A percentile compares a stretch with the other conserved stretches of the same genome.
These are phyloP conservation scores for Dactylellina haptotyla DNA, from an alignment of 2,329 filamentous ascomycete species.

Conservation along the genomic window DNA sequence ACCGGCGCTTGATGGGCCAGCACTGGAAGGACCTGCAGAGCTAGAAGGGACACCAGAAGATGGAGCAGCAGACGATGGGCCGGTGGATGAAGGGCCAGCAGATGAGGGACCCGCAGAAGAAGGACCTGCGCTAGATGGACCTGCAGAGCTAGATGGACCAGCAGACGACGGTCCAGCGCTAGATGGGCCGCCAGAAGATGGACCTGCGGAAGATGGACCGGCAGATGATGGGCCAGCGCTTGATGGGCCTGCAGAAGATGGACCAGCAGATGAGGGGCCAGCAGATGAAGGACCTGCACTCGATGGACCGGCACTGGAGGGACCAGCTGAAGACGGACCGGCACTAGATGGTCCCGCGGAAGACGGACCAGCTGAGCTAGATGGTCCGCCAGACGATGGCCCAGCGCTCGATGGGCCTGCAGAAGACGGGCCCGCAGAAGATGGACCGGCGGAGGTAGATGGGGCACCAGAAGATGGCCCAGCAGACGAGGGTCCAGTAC, in stretches of 20 bases:
- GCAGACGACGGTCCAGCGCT: no score
- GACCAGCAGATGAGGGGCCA: constrained; percentile 4
- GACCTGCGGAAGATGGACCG: constrained; percentile 1
- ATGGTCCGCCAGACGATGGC: background rate
- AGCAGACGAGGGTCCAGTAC: background rate
- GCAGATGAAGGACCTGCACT: constrained; percentile 8
- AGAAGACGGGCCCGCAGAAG: background rate
- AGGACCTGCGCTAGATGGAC: background rate
- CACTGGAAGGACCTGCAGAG: background rate
- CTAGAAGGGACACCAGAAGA: background rate
- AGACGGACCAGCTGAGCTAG: constrained; percentile 1
- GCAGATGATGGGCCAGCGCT: background rate
- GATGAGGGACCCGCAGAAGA: constrained; percentile 4
- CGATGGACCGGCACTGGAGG: no score
- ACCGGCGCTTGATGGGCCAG: constrained; percentile 1
- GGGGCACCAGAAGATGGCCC: constrained; percentile 2
- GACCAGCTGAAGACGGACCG: background rate
- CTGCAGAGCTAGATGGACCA: constrained; percentile 2
- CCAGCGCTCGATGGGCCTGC: background rate
- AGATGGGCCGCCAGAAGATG: constrained; percentile 3
- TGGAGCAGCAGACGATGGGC: background rate
- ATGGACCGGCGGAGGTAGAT: constrained; percentile 11
- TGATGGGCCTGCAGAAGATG: constrained; percentile 1
- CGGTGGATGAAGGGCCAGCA: background rate
- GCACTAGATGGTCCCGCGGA: background rate